Evolutionary conservation across 139 green algal species (phyloP).

Genomic region (Micractinium conductrix): DNA sequence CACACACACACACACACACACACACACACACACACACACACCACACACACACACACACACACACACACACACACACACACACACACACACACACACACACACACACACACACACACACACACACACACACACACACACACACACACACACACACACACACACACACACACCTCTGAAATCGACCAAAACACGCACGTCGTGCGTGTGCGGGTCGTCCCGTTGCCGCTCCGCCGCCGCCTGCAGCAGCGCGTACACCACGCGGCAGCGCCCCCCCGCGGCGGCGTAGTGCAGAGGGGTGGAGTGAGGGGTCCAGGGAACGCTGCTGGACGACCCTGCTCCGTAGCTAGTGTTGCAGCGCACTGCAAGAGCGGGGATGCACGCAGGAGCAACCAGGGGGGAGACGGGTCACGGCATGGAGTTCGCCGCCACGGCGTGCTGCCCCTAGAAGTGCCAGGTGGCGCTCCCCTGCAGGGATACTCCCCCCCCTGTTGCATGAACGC

Average conservation of each 20-base stretch:
- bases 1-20: neutral
- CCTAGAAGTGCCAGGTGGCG: too few species aligned
- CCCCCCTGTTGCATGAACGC: too few species aligned
- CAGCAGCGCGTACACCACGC: constrained; percentile 20
- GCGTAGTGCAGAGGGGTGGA: constrained; percentile 43
- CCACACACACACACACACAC: neutral
- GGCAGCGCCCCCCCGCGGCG: constrained; percentile 5
- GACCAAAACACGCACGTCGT: neutral
- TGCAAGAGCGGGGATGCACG: neutral
- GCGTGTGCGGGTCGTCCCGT: neutral
- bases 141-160: neutral
- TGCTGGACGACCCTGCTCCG: neutral
- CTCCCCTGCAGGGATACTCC: too few species aligned
- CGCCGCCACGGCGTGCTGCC: too few species aligned
- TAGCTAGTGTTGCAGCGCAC: constrained; percentile 22
- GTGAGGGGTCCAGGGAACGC: constrained; percentile 16
- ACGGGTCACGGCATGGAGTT: too few species aligned
- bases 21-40: neutral
- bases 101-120: neutral
- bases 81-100: neutral
- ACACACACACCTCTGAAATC: constrained; percentile 10
- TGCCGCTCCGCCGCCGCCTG: constrained; percentile 22
- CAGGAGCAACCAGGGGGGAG: too few species aligned
- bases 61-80: neutral
- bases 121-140: neutral